Evolutionary conservation across 208 protist genomes (phyloP).

Genomic region (Trypanosoma platydactyli): DNA sequence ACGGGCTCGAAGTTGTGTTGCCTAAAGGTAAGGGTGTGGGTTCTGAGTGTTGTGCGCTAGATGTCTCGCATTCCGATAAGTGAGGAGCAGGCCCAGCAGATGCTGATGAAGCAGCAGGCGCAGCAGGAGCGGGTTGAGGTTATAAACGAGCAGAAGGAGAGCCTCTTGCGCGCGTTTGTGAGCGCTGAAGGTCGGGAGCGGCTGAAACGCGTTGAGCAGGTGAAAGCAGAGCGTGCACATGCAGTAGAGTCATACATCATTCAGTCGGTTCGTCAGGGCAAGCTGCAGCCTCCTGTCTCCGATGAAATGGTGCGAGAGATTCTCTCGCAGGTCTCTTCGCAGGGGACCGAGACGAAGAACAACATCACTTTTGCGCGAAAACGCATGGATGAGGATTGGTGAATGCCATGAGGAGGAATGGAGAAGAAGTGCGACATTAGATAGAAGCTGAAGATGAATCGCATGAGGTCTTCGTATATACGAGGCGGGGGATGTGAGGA

Average conservation of each 20-base stretch:
- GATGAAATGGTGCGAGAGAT: slow-evolving; percentile 86
- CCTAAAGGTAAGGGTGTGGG: not conserved
- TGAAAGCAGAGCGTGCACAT: slow-evolving; percentile 82
- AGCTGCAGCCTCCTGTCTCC: slow-evolving; percentile 83
- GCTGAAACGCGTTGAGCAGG: slow-evolving; percentile 86
- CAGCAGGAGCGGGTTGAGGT: slow-evolving; percentile 79
- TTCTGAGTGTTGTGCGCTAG: not conserved
- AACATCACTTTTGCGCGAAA: slow-evolving; percentile 90
- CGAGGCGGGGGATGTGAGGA: not conserved
- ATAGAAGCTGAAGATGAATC: no score
- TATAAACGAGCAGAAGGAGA: slow-evolving; percentile 86
- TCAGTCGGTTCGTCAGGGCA: slow-evolving; percentile 80
- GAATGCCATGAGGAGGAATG: no score
- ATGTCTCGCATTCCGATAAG: slow-evolving; percentile 75
- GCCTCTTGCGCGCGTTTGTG: slow-evolving; percentile 83
- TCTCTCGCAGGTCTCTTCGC: slow-evolving; percentile 52
- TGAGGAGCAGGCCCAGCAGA: slow-evolving; percentile 87
- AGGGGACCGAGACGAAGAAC: slow-evolving; percentile 53
- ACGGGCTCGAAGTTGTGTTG: not conserved
- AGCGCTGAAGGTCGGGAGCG: slow-evolving; percentile 86
- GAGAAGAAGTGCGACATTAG: not conserved
- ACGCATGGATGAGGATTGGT: slow-evolving; percentile 91
- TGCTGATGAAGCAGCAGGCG: slow-evolving; percentile 87
- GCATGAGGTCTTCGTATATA: no score
- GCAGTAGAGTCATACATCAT: slow-evolving; percentile 90